Evolutionary conservation across 306 rosid genomes (phyloP), one percentile per base, ranked within the genome.

Genomic region (Senna siamea): DNA sequence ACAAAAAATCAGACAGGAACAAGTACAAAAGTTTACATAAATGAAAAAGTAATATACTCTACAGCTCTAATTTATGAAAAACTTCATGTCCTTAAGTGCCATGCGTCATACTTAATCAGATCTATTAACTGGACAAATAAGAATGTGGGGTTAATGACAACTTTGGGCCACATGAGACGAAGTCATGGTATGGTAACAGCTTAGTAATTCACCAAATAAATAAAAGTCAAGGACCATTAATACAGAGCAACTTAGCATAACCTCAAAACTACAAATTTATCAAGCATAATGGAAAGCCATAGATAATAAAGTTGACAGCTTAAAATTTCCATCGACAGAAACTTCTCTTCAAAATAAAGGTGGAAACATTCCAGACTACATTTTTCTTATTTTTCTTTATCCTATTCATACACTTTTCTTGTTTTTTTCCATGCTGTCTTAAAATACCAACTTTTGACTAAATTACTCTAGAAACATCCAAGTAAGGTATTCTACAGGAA

Each of bases 41-140:
- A 41, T 17, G 46, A 11, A 63, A 20, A 46, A 3, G 18, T 30
- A 14, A 12, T 9, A 22, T 63, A 12, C 9, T 12, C 6, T 40
- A 66, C 15, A 26, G 72, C 26, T 26, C 58, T 66, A 46, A 51
- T 47, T 38, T n/a, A n/a, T n/a, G n/a, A n/a, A n/a, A n/a, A n/a
- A n/a, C n/a, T n/a, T n/a, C n/a, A n/a, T n/a, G n/a, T n/a, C n/a
- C n/a, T n/a, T n/a, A n/a, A n/a, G n/a, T n/a, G n/a, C n/a, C n/a
- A n/a, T n/a, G n/a, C n/a, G n/a, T n/a, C n/a, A 68, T 32, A 6
- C 38, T 67, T 17, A 46, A 47, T 26, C 40, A 66, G 38, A 66
- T 66, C 40, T 18, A 28, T 7, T 26, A 8, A 15, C 23, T 20
- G 15, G 8, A 7, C 13, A 20, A 43, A 63, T 17, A 12, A 15